Base-by-base conservation (phyloP, 192 early-diverging fungal genomes). In the Globomyces pollinis-pini region DNA sequence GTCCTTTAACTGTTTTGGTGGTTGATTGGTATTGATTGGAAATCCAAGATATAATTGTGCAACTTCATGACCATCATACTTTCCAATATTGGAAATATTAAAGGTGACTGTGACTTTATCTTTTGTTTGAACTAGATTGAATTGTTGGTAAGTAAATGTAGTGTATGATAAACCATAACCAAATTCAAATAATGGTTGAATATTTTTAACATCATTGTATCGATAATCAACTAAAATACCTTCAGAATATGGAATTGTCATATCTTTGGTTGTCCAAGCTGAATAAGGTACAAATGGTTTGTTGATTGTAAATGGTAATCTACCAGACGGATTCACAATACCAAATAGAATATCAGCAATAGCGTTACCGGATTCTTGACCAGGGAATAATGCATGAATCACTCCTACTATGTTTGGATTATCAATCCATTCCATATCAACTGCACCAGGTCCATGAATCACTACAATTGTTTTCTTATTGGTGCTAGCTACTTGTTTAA, bases 341-440 rank as follows among this genome's bases (percentile, higher is more conserved):
- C 85, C 83, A 59, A 84, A 87, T 2, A 87, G 61, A 18, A 87
- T 72, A 52, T 87, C 83, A 36, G 84, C 84, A 44, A 87, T 53
- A 18, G 80, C 62, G 49, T 86, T 81, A 38, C 85, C 85, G 38
- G 75, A 66, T 60, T 88, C 85, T 65, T 87, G 79, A 31, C 85
- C 85, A 18, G 82, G 82, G 32, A 86, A 57, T 33, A 68, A 63
- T 32, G 84, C 73, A 32, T 64, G 70, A 47, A 86, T 69, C 32
- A 77, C 69, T 34, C 77, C 79, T 2, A 63, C 71, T 50, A 86
- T 70, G 58, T 85, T 81, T 12, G 83, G 80, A 63, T 86, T 74
- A 42, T 76, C 50, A 18, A 67, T 42, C 80, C 77, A 86, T 15
- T 68, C 63, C 76, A 85, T 81, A 50, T 67, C 52, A 20, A 86